Percentiles rank a stretch among this genome's conserved stretches.
Conservation (phyloP, 129 eudicot genomes). For the Scalesia atractyloides region DNA sequence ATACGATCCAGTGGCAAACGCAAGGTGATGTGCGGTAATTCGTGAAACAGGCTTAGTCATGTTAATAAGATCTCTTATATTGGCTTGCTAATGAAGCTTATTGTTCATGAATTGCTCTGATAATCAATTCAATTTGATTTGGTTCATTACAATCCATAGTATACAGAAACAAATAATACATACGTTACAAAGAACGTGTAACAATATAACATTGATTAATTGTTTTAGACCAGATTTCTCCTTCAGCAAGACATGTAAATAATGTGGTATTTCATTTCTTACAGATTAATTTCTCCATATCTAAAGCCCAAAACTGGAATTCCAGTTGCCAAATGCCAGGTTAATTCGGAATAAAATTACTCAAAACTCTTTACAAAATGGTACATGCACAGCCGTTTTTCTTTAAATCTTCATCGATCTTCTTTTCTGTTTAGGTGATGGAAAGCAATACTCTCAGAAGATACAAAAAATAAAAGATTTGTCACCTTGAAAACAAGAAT, state of each 20-base stretch:
- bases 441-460: slow-evolving; percentile 17
- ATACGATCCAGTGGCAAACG: no score
- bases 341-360: slow-evolving; percentile 31
- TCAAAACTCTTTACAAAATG: slow-evolving; percentile 55
- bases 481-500: neutral
- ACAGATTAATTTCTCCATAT: slow-evolving; percentile 52
- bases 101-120: no score
- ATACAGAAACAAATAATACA: slow-evolving; percentile 20
- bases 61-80: no score
- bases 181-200: slow-evolving; percentile 28
- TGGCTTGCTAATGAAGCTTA: no score
- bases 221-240: slow-evolving; percentile 22
- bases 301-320: slow-evolving; percentile 31
- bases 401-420: slow-evolving; percentile 76
- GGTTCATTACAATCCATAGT: neutral
- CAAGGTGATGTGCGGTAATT: no score
- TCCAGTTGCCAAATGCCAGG: no score
- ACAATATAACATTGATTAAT: slow-evolving; percentile 16
- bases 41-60: no score
- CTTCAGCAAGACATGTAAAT: slow-evolving; percentile 28
- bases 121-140: no score
- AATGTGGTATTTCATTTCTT: slow-evolving; percentile 19
- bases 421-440: slow-evolving; percentile 62
- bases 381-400: slow-evolving; percentile 65
- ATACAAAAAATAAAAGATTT: neutral